Evolutionary conservation across 1,139 yeast genomes (phyloP).

Genomic region (Debaryomyces robertsiae): DNA sequence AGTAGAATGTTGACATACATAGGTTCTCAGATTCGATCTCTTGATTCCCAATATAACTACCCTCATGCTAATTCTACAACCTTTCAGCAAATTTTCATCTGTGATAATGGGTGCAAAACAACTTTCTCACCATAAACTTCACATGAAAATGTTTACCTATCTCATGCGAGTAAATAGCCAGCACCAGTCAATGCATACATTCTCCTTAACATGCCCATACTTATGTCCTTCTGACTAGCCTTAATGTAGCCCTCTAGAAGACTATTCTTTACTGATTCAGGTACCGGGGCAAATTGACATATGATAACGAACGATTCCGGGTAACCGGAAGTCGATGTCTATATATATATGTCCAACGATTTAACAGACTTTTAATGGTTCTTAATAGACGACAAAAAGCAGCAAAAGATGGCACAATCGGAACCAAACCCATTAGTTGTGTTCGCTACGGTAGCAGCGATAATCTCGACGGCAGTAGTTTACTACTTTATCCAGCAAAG

Average conservation of each 20-base stretch:
- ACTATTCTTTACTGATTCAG: not conserved
- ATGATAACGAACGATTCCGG: constrained; percentile 9
- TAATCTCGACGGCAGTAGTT: constrained; percentile 41
- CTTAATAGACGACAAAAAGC: not conserved
- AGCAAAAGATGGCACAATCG: constrained; percentile 14
- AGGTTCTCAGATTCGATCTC: too few species aligned
- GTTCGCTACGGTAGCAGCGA: constrained; percentile 46
- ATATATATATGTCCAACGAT: not conserved
- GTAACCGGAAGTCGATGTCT: constrained; percentile 1
- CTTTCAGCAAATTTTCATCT: too few species aligned
- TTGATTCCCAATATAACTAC: too few species aligned
- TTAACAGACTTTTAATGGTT: not conserved
- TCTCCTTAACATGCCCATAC: too few species aligned
- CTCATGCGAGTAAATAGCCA: too few species aligned
- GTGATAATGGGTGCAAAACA: too few species aligned
- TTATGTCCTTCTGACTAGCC: too few species aligned
- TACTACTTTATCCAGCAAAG: constrained; percentile 39
- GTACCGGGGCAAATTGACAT: not conserved
- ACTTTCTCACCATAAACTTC: too few species aligned
- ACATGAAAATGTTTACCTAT: too few species aligned
- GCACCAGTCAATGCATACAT: too few species aligned
- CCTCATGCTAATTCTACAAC: too few species aligned
- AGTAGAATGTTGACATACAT: too few species aligned
- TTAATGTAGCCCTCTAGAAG: not conserved
- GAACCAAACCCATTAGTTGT: constrained; percentile 43